Conservation (phyloP, 306 rosid species). For the Vigna reflexopilosa region DNA sequence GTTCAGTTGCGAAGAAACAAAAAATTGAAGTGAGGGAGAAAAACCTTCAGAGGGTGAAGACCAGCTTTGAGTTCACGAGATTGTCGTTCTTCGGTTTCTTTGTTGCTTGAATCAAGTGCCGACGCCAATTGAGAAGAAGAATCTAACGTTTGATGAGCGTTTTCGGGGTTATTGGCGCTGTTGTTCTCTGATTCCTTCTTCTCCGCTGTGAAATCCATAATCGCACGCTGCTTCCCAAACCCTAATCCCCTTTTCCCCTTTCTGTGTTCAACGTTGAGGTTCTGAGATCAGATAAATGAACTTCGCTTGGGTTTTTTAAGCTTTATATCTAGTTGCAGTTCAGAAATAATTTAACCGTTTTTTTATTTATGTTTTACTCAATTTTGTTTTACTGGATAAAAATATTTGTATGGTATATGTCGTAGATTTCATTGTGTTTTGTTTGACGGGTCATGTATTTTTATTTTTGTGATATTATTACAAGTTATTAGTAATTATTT, state of each 20-base stretch:
- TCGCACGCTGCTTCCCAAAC: slow-evolving; percentile 36
- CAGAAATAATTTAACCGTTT: neutral
- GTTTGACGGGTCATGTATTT: too few species aligned
- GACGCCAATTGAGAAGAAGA: slow-evolving; percentile 44
- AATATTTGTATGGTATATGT: neutral
- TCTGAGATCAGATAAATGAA: neutral
- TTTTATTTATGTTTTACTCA: neutral
- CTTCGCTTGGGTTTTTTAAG: neutral
- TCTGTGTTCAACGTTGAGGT: neutral
- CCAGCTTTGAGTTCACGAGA: slow-evolving; percentile 56
- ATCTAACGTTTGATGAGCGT: slow-evolving; percentile 27
- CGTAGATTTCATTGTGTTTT: too few species aligned
- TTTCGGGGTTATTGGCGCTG: slow-evolving; percentile 37
- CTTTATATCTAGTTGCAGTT: neutral
- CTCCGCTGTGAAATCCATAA: slow-evolving; percentile 46
- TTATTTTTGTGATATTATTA: too few species aligned
- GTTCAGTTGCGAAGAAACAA: neutral
- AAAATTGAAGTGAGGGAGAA: neutral
- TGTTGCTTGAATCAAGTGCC: slow-evolving; percentile 34
- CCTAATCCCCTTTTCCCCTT: slow-evolving; percentile 38
- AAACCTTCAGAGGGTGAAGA: slow-evolving; percentile 59
- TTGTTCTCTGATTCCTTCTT: slow-evolving; percentile 45
- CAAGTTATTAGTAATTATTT: neutral
- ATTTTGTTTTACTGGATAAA: neutral
- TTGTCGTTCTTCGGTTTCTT: slow-evolving; percentile 55